Conservation (phyloP, 1,284 basidiomycete species). For the Exobasidium cylindrosporum region DNA sequence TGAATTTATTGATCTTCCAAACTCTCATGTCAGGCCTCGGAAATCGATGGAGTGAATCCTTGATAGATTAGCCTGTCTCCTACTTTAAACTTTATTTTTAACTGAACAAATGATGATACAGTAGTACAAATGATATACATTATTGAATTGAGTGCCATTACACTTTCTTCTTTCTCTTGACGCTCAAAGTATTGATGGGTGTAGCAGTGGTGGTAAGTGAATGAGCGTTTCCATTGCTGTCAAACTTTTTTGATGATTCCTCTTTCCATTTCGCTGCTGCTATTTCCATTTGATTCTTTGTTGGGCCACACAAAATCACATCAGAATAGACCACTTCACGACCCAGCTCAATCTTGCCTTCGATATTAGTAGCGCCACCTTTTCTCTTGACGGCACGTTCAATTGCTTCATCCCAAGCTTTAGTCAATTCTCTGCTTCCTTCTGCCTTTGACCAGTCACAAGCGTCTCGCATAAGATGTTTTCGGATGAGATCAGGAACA, state of each 20-base stretch:
- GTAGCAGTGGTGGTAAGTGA: no score
- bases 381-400: constrained; percentile 34
- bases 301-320: constrained; percentile 21
- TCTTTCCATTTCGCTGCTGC: constrained; percentile 21
- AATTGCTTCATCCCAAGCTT: constrained; percentile 30
- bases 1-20: background rate
- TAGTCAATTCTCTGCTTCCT: constrained; percentile 26
- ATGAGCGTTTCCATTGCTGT: background rate
- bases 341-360: constrained; percentile 18
- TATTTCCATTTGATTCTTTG: constrained; percentile 13
- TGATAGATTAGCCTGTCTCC: constrained; percentile 5
- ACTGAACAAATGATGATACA: background rate
- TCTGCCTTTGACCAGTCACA: constrained; percentile 39
- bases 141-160: no score
- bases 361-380: constrained; percentile 24
- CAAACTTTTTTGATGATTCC: background rate
- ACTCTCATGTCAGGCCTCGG: constrained; percentile 22
- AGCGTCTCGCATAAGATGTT: constrained; percentile 40
- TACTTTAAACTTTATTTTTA: background rate
- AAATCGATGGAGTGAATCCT: constrained; percentile 37
- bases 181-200: constrained; percentile 1
- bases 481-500: constrained; percentile 36
- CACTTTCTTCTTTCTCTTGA: constrained; percentile 7
- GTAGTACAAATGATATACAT: no score
- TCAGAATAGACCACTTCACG: constrained; percentile 28